A percentile compares a stretch with the other conserved stretches of the same genome.
phyloP scores from a whole-genome alignment of 371 early-diverging fungal genomes.

The Mortierella sp. region DNA sequence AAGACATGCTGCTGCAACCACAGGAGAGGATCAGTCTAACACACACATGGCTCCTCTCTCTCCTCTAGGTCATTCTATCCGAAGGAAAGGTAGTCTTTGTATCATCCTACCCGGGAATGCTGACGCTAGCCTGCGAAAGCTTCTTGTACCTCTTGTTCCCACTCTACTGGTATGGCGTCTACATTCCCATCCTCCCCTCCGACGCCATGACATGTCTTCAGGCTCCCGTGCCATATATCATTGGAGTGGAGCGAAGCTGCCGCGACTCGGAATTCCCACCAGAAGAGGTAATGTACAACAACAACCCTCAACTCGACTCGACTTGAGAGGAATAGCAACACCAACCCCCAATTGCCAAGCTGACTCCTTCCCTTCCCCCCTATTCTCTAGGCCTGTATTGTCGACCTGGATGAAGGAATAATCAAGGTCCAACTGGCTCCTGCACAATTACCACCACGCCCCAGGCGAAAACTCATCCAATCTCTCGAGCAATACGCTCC shows the following conservation, averaged over 20 bases:
- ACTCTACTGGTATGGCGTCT: conserved; percentile 84
- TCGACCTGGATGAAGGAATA: conserved; percentile 67
- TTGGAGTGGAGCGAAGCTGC: conserved; percentile 73
- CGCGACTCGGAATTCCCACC: conserved; percentile 70
- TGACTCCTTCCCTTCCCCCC: too few species aligned
- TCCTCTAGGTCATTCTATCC: conserved; percentile 63
- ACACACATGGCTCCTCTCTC: too few species aligned
- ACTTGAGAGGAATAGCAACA: too few species aligned
- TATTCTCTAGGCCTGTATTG: conserved; percentile 60
- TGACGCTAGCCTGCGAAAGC: conserved; percentile 77
- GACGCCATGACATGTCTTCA: conserved; percentile 78
- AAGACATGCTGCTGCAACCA: neutral
- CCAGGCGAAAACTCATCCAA: conserved; percentile 63
- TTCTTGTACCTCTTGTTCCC: conserved; percentile 80
- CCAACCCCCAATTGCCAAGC: too few species aligned
- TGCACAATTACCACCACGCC: conserved; percentile 60
- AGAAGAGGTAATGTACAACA: conserved; percentile 66
- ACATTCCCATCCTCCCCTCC: conserved; percentile 82
- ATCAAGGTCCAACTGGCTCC: conserved; percentile 59
- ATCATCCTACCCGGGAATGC: conserved; percentile 76
- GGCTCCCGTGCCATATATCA: conserved; percentile 86
- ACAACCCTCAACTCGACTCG: too few species aligned
- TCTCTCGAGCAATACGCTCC: conserved; percentile 66
- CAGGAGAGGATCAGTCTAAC: neutral
- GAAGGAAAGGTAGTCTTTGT: conserved; percentile 84